Evolutionary conservation across 1,284 basidiomycete genomes (phyloP), one percentile per base, ranked within the genome.

Genomic region (Irpex sp.): DNA sequence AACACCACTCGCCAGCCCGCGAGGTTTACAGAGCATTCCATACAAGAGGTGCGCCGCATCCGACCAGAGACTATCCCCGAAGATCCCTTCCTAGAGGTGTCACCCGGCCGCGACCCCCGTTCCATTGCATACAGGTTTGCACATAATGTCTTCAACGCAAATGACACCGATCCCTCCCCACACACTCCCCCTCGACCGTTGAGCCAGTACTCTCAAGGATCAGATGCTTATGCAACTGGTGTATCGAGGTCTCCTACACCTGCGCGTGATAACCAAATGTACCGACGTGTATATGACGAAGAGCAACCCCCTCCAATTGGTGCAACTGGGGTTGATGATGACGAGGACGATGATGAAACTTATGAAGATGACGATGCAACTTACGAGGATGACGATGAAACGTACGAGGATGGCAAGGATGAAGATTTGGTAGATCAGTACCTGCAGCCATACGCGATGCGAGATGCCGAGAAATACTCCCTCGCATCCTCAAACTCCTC

Each of bases 51-150:
- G 1, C 57, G 61, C 15, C 61, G 61, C 57, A 35, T 62, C 21
- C 49, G 57, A 55, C 15, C 46, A 62, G 53, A 55, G 31, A 55
- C 26, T n/a, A 36, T 55, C 17, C 26, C 53, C 9, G 61, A 62
- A 17, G 49, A 62, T n/a, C 57, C 57, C 1, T 62, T 62, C 39
- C 11, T 35, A 33, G 57, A 58, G 8, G 46, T 21, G 11, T 31
- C 47, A 21, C 19, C 39, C n/a, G 7, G 35, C 4, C 35, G 57
- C 1, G 61, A 62, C 31, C 33, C 57, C 6, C 61, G 61, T 3
- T 59, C 57, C 13, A 62, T 62, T 21, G 61, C 57, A 8, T 62
- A 55, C 39, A 43, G 61, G 13, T 62, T 62, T 58, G 61, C 61
- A 3, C 58, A 56, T 7, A 36, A 31, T 7, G 56, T 43, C 4